These are phyloP conservation scores for Prunus mongolica DNA, from an alignment of 306 rosid species.

Conservation along the genomic window DNA sequence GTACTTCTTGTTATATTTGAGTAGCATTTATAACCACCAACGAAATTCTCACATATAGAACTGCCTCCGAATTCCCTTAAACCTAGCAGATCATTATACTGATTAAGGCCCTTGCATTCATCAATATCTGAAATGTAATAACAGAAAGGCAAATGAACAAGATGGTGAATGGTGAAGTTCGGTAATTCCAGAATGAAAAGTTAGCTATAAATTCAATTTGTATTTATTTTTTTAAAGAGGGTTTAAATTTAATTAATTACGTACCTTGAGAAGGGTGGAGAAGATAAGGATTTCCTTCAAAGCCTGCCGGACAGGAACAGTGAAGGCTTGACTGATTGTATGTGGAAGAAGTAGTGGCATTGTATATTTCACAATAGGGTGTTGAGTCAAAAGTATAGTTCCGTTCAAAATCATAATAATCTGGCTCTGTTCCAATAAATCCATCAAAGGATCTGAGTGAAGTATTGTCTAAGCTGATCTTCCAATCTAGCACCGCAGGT, in stretches of 20 bases:
- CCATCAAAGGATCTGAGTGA: too few species aligned
- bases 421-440: too few species aligned
- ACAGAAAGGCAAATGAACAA: neutral
- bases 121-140: neutral
- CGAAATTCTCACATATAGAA: neutral
- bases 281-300: slow-evolving; percentile 19
- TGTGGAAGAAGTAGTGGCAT: neutral
- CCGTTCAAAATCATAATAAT: too few species aligned
- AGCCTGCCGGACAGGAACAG: neutral
- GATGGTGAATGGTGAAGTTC: neutral
- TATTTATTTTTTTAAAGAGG: too few species aligned
- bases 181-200: too few species aligned
- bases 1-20: neutral
- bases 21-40: neutral
- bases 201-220: too few species aligned
- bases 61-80: neutral
- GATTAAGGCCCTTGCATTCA: slow-evolving; percentile 1
- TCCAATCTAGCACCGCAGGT: slow-evolving; percentile 19
- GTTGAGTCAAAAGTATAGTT: neutral
- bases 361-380: neutral
- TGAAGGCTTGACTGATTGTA: neutral
- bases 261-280: neutral
- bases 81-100: neutral
- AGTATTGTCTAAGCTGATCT: too few species aligned
- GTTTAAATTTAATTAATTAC: neutral